Conservation (phyloP, 441 rosid species). For the Geranium incanum region DNA sequence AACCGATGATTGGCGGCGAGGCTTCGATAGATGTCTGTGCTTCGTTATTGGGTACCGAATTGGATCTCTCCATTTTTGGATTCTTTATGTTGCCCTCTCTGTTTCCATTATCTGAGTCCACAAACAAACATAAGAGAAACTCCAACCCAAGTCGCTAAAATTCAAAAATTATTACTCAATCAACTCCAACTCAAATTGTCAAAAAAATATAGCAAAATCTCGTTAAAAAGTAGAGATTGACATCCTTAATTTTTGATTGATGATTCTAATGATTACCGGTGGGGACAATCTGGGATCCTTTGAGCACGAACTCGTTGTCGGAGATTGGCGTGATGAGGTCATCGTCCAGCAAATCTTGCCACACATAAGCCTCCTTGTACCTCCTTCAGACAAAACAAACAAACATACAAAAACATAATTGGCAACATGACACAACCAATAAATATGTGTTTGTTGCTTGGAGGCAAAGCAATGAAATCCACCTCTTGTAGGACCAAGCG, state of each 20-base stretch:
- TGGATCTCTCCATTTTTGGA: not conserved
- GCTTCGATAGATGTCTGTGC: constrained; percentile 10
- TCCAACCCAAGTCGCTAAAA: no score
- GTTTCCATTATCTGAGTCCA: not conserved
- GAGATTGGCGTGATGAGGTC: constrained; percentile 67
- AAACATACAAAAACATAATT: not conserved
- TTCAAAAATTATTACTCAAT: no score
- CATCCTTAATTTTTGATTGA: no score
- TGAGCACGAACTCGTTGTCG: constrained; percentile 59
- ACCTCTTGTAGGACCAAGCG: constrained; percentile 75
- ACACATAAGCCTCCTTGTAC: constrained; percentile 57
- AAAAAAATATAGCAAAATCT: no score
- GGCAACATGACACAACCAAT: no score
- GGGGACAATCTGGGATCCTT: constrained; percentile 50
- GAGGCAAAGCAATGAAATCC: not conserved
- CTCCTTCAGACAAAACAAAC: constrained; percentile 30
- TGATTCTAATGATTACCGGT: constrained; percentile 24
- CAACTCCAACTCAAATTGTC: no score
- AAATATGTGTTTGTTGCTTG: not conserved
- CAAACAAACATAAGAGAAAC: no score
- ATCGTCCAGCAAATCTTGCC: constrained; percentile 70
- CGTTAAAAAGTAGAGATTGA: no score
- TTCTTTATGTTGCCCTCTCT: constrained; percentile 9
- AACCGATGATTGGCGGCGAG: constrained; percentile 13
- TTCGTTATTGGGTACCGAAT: not conserved